These are phyloP conservation scores for Xanthoconium separans DNA, from an alignment of 1,284 basidiomycete genomes.

Conservation along the genomic window DNA sequence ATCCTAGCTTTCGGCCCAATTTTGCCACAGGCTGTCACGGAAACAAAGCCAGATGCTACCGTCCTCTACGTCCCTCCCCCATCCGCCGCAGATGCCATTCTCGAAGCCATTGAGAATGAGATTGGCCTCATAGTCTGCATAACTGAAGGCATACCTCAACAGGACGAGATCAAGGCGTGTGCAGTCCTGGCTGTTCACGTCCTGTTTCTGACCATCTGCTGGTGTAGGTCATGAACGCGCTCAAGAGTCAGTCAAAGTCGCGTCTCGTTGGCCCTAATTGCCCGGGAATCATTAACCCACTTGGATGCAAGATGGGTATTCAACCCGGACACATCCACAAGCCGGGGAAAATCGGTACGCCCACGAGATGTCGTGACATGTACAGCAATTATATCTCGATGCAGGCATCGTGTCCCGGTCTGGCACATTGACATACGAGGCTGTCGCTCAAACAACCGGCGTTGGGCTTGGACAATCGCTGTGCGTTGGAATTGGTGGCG, in stretches of 20 bases:
- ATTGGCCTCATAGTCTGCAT: slow-evolving; percentile 96
- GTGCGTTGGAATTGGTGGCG: slow-evolving; percentile 97
- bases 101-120: slow-evolving; percentile 97
- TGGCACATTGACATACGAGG: slow-evolving; percentile 92
- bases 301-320: slow-evolving; percentile 99
- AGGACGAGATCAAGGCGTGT: slow-evolving; percentile 86
- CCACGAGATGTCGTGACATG: not conserved
- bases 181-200: slow-evolving; percentile 2
- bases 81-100: slow-evolving; percentile 89
- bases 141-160: slow-evolving; percentile 96
- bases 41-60: slow-evolving; percentile 85
- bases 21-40: slow-evolving; percentile 71
- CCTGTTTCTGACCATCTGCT: slow-evolving; percentile 6
- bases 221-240: slow-evolving; percentile 83
- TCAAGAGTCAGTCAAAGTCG: slow-evolving; percentile 92
- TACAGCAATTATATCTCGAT: slow-evolving; percentile 1
- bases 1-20: not conserved
- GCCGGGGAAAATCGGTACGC: slow-evolving; percentile 87
- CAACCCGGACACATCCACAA: slow-evolving; percentile 98
- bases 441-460: slow-evolving; percentile 91
- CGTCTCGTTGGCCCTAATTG: slow-evolving; percentile 97
- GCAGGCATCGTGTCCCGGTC: slow-evolving; percentile 96
- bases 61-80: slow-evolving; percentile 97
- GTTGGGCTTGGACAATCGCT: slow-evolving; percentile 97
- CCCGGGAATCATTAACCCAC: slow-evolving; percentile 96